Percentiles rank a stretch among this genome's conserved stretches.
Evolutionary conservation across 148 eudicot genomes (phyloP).

Genomic region (Amaranthus cruentus): DNA sequence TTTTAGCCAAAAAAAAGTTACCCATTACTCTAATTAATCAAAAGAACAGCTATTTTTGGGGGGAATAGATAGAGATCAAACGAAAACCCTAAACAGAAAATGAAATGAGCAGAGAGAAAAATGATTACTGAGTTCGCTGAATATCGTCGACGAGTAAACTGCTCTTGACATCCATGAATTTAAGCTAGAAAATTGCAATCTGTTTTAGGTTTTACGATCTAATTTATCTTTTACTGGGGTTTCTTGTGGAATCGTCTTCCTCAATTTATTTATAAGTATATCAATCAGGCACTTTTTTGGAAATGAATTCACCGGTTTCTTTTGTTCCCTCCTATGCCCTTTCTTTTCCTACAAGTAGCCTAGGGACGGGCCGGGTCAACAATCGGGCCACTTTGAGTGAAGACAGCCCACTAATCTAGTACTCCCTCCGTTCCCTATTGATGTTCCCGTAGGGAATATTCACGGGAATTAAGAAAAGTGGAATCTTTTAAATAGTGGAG

Average conservation of each 20-base stretch:
- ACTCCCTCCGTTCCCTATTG: no score
- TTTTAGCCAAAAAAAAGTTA: no score
- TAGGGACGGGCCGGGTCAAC: no score
- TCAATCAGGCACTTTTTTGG: no score
- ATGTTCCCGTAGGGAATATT: no score
- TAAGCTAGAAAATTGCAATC: neutral
- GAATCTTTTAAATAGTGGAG: no score
- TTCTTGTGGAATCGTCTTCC: neutral
- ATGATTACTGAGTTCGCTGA: constrained; percentile 28
- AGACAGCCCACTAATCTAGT: no score
- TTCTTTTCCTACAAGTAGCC: no score
- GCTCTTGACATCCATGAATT: constrained; percentile 18
- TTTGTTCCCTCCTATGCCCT: no score
- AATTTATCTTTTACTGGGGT: neutral
- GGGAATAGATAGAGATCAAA: constrained; percentile 10
- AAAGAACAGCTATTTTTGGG: neutral
- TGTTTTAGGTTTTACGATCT: neutral
- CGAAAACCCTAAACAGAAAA: constrained; percentile 9
- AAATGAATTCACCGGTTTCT: no score
- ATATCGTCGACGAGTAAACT: constrained; percentile 20
- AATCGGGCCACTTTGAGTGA: no score
- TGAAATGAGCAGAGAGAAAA: neutral
- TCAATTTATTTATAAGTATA: neutral
- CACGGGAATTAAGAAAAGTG: no score
- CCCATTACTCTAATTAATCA: neutral